Evolutionary conservation across 352 stramenopile genomes (phyloP).

Genomic region (Globisporangium orthogonon): DNA sequence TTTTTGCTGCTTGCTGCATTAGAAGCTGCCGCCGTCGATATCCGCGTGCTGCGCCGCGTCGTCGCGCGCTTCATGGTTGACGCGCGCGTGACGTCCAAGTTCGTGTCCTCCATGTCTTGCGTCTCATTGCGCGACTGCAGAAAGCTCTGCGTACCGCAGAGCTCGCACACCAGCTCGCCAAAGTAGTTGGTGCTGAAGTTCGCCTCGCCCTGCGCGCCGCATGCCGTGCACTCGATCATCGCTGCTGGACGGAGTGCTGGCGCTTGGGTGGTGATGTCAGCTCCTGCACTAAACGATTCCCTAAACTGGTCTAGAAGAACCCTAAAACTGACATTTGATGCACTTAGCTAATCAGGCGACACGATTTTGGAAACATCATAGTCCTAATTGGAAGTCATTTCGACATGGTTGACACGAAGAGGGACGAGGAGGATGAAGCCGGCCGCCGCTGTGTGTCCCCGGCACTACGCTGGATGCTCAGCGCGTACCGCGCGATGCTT

Average conservation of each 20-base stretch:
- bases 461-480: slow-evolving; percentile 31
- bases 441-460: too few relatives aligned
- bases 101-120: slow-evolving; percentile 73
- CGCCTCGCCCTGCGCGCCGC: slow-evolving; percentile 59
- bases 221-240: slow-evolving; percentile 77
- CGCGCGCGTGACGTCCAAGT: slow-evolving; percentile 30
- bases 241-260: background rate
- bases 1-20: background rate
- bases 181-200: slow-evolving; percentile 86
- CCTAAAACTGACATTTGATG: too few relatives aligned
- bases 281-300: background rate
- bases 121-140: slow-evolving; percentile 79
- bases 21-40: background rate
- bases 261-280: background rate
- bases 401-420: too few relatives aligned
- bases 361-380: too few relatives aligned
- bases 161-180: slow-evolving; percentile 77
- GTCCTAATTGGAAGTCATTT: too few relatives aligned
- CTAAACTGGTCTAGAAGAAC: too few relatives aligned
- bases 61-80: slow-evolving; percentile 24
- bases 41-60: slow-evolving; percentile 25
- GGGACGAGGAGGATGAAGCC: too few relatives aligned
- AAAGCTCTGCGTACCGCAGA: slow-evolving; percentile 82
- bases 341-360: too few relatives aligned
- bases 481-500: slow-evolving; percentile 61